Evolutionary conservation across 2,329 filamentous ascomycete species (phyloP).

Genomic region (Trichophyton benhamiae): DNA sequence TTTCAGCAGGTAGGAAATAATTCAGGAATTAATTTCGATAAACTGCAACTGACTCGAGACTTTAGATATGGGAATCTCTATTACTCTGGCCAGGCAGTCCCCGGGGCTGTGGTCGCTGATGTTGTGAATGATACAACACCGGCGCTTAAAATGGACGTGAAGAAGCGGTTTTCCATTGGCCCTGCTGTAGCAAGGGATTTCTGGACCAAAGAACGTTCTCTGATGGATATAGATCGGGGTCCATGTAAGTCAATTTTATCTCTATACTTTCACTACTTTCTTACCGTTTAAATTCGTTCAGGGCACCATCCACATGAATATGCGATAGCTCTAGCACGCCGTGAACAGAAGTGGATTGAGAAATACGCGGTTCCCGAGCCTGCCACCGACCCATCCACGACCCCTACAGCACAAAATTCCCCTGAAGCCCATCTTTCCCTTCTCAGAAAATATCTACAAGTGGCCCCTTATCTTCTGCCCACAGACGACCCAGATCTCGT

Average conservation of each 20-base stretch:
- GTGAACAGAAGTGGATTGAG: slow-evolving; percentile 7
- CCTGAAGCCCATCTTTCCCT: slow-evolving; percentile 2
- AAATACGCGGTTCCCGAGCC: background rate
- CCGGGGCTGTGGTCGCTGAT: slow-evolving; percentile 14
- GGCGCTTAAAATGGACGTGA: background rate
- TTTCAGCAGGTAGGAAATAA: slow-evolving; percentile 8
- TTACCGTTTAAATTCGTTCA: background rate
- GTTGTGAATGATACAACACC: background rate
- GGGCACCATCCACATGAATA: slow-evolving; percentile 8
- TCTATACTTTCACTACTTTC: background rate
- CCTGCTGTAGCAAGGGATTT: slow-evolving; percentile 20
- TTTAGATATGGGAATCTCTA: slow-evolving; percentile 21
- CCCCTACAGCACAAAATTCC: slow-evolving; percentile 5
- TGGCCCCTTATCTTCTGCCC: slow-evolving; percentile 5
- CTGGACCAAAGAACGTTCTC: slow-evolving; percentile 19
- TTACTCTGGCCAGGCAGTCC: slow-evolving; percentile 10
- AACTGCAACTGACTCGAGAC: slow-evolving; percentile 11
- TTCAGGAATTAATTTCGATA: background rate
- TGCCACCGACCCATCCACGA: slow-evolving; percentile 5
- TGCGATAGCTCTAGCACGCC: slow-evolving; percentile 4
- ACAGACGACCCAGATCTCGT: background rate
- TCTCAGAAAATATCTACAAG: slow-evolving; percentile 5
- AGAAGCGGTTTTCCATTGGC: slow-evolving; percentile 17
- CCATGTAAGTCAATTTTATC: slow-evolving; percentile 23
- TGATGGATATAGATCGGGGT: slow-evolving; percentile 23